These are phyloP conservation scores for Scorias spongiosa DNA, from an alignment of 2,329 filamentous ascomycete genomes.

Conservation along the genomic window DNA sequence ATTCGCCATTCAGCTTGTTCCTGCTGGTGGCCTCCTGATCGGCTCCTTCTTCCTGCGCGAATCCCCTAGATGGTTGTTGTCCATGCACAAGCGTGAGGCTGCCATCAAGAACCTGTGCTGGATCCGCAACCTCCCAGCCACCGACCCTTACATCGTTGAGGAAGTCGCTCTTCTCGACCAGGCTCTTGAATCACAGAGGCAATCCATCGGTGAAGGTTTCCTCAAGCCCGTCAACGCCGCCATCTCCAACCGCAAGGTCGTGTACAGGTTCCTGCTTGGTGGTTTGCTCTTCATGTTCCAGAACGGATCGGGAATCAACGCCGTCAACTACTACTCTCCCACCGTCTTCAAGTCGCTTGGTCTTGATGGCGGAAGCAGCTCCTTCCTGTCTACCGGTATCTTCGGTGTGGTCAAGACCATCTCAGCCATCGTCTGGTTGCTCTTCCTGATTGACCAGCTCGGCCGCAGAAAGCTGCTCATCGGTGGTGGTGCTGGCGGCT, in stretches of 20 bases:
- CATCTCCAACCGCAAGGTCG: conserved; percentile 40
- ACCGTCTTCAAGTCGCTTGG: conserved; percentile 54
- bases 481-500: conserved; percentile 47
- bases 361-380: conserved; percentile 42
- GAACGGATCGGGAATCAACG: conserved; percentile 44
- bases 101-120: conserved; percentile 38
- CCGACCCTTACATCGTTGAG: conserved; percentile 55
- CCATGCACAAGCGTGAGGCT: conserved; percentile 25
- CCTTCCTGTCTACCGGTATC: conserved; percentile 55
- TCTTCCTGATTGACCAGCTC: conserved; percentile 51
- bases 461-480: conserved; percentile 50
- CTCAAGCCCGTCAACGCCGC: conserved; percentile 53
- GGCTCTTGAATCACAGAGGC: conserved; percentile 49
- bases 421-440: conserved; percentile 52
- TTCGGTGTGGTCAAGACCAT: conserved; percentile 64
- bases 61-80: conserved; percentile 30
- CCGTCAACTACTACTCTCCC: conserved; percentile 58
- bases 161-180: conserved; percentile 57
- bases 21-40: conserved; percentile 41
- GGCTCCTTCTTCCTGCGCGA: conserved; percentile 30
- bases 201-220: conserved; percentile 53
- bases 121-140: conserved; percentile 43
- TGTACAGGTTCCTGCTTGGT: conserved; percentile 59
- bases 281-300: conserved; percentile 65
- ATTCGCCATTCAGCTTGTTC: conserved; percentile 50